Percentiles rank a stretch among this genome's conserved stretches.
These are phyloP conservation scores for Phaseolus coccineus DNA, from an alignment of 331 rosid species.

Conservation along the genomic window DNA sequence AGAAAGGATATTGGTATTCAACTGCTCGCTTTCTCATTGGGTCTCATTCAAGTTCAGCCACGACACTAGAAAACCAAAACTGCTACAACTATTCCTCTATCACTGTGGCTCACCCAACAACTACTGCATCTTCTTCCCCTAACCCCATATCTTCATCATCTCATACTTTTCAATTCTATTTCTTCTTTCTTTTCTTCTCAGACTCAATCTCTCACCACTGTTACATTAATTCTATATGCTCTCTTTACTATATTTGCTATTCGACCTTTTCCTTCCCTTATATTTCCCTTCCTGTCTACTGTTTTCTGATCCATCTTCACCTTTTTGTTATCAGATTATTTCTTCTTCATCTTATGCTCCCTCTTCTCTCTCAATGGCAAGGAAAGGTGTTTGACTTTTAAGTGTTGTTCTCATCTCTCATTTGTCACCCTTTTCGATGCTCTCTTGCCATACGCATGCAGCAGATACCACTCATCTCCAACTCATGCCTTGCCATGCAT, in stretches of 20 bases:
- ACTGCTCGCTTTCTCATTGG: conserved; percentile 65
- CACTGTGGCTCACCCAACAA: conserved; percentile 59
- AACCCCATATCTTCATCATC: conserved; percentile 47
- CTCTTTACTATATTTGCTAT: neutral
- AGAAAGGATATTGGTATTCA: conserved; percentile 40
- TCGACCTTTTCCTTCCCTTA: neutral
- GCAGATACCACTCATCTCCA: conserved; percentile 19
- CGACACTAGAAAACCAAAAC: conserved; percentile 57
- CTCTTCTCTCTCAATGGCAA: conserved; percentile 23
- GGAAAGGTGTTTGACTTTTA: conserved; percentile 30
- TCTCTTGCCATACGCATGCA: conserved; percentile 31
- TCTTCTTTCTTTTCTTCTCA: neutral
- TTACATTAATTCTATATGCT: conserved; percentile 17
- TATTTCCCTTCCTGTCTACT: conserved; percentile 40
- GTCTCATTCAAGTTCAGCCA: conserved; percentile 53
- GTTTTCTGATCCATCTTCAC: conserved; percentile 42
- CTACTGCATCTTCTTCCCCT: conserved; percentile 53
- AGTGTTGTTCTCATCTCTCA: conserved; percentile 39
- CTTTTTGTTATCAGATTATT: conserved; percentile 39
- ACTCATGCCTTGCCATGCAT: conserved; percentile 51
- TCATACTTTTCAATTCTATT: neutral
- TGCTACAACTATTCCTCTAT: conserved; percentile 43
- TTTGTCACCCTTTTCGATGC: conserved; percentile 30
- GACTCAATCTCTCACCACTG: conserved; percentile 38
- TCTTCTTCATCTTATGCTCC: conserved; percentile 43